A percentile compares a stretch with the other conserved stretches of the same genome.
Evolutionary conservation across 257 asterid genomes (phyloP).

Genomic region (Dorcoceras hygrometricum): DNA sequence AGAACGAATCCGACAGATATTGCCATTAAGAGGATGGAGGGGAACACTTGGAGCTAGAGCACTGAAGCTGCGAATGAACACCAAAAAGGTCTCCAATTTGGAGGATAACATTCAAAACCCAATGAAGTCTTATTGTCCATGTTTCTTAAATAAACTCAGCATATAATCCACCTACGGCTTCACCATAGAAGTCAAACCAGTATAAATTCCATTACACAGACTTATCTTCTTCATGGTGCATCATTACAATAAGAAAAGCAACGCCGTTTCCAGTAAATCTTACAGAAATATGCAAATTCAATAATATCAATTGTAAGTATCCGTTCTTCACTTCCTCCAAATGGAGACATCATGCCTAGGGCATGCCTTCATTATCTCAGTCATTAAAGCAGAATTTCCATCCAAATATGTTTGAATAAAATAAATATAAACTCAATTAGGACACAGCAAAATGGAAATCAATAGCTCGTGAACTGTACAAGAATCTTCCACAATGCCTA

Average conservation of each 20-base stretch:
- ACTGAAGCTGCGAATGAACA: neutral
- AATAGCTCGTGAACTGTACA: neutral
- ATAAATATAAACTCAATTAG: constrained; percentile 1
- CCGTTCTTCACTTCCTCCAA: neutral
- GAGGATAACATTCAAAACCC: neutral
- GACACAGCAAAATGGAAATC: neutral
- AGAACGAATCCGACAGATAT: neutral
- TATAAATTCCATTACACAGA: neutral
- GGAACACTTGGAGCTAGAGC: neutral
- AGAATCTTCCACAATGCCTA: neutral
- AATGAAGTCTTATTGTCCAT: neutral
- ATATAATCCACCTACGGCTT: neutral
- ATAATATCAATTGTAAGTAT: neutral
- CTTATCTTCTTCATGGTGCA: neutral
- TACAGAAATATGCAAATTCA: neutral
- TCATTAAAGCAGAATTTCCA: constrained; percentile 10
- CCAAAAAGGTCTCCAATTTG: neutral
- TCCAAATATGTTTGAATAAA: neutral
- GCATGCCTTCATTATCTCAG: constrained; percentile 5
- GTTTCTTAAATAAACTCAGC: neutral
- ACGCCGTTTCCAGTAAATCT: neutral
- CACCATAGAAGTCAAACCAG: neutral
- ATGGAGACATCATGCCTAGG: neutral
- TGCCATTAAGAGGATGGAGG: neutral
- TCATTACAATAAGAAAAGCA: neutral